Evolutionary conservation across 2,329 filamentous ascomycete genomes (phyloP), one percentile per base, ranked within the genome.

Genomic region (Didymella exigua): DNA sequence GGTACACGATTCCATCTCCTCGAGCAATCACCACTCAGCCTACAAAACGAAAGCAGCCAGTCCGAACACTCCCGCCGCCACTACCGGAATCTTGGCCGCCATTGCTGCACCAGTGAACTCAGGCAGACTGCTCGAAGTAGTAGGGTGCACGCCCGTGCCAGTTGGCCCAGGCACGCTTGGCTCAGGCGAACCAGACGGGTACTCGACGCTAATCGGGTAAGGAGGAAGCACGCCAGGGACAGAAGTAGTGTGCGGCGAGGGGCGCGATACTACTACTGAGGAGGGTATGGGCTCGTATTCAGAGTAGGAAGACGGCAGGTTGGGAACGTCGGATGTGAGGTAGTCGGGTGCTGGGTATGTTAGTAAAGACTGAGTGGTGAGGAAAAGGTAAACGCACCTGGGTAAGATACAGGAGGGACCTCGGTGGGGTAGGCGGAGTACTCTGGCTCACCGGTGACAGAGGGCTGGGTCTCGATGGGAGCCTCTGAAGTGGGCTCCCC

Each of bases 11-110:
- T 10, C 26, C n/a, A 34, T 7, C 5, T 34, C 16, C 16, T 4
- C 14, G 10, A 4, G 6, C 16, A 36, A 10, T 11, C 18, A 21
- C 7, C 16, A 16, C 19, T n/a, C n/a, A 14, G 14, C 24, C 23
- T 63, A 70, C 43, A 69, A 44, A 6, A 66, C 46, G 41, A 64
- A 55, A 36, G 58, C 65, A 41, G 47, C 60, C 34, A 68, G 19
- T 2, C 63, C 63, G 26, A 69, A 13, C 3, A 65, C 23, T 23
- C 63, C 67, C 14, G 47, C 66, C 52, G 63, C 36, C 2, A 56
- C 44, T 4, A 58, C 52, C 11, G 63, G 60, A 1, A 61, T 59
- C 38, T 61, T 59, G 1, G 59, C 42, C 2, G 56, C 50, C 16
- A 24, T 29, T n/a, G 62, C 66, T 2, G 63, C 65, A 48, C 56